These are phyloP conservation scores for Ophiosphaerella narmari DNA, from an alignment of 2,329 filamentous ascomycete species.

Conservation along the genomic window DNA sequence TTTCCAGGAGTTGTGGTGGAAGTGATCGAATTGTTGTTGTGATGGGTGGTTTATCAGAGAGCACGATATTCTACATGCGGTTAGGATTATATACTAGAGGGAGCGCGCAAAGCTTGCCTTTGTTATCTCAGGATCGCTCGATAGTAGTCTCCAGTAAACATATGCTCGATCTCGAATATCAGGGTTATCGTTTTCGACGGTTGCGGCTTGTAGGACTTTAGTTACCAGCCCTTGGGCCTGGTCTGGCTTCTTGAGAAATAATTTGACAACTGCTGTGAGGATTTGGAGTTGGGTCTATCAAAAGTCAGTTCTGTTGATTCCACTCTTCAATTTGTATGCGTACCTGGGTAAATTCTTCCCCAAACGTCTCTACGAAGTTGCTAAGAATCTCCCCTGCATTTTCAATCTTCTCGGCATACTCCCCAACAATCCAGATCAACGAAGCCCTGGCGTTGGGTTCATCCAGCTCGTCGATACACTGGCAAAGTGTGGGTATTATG, in stretches of 20 bases:
- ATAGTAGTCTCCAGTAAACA: conserved; percentile 96
- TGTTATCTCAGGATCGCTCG: conserved; percentile 85
- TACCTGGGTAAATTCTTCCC: conserved; percentile 94
- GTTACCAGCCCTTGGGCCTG: conserved; percentile 90
- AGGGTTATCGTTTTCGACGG: conserved; percentile 94
- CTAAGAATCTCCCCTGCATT: conserved; percentile 95
- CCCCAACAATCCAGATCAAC: conserved; percentile 97
- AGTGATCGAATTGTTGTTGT: conserved; percentile 91
- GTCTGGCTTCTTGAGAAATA: conserved; percentile 95
- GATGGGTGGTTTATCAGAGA: conserved; percentile 93
- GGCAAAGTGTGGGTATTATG: conserved; percentile 93
- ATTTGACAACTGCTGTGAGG: conserved; percentile 92
- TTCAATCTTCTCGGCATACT: conserved; percentile 98
- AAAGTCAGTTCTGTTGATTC: conserved; percentile 35
- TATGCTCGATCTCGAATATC: conserved; percentile 97
- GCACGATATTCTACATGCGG: conserved; percentile 70
- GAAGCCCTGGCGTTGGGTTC: conserved; percentile 89
- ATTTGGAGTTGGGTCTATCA: conserved; percentile 93
- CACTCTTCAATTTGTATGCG: conserved; percentile 28
- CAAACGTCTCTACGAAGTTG: conserved; percentile 90
- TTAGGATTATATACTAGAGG: neutral
- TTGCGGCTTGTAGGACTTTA: conserved; percentile 90
- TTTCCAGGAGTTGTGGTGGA: conserved; percentile 80
- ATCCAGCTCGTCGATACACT: conserved; percentile 95
- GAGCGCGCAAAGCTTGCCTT: conserved; percentile 61